A percentile compares a stretch with the other conserved stretches of the same genome.
phyloP scores from a whole-genome alignment of 176 grass and related monocot species.

The Rhipidocladum racemiflorum region DNA sequence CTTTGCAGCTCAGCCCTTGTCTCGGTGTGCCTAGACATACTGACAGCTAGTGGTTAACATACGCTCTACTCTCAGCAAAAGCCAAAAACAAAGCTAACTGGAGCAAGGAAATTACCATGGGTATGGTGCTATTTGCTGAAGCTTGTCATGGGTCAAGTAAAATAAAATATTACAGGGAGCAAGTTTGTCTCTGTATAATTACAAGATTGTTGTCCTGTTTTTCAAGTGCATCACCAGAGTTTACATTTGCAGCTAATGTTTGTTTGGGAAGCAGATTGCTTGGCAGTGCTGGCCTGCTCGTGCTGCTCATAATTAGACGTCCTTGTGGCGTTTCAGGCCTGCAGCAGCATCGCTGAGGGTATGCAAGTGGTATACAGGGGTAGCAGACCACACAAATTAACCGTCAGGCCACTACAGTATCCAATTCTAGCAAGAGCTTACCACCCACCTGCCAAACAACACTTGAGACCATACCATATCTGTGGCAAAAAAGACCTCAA shows the following conservation, averaged over 20 bases:
- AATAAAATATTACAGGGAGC: not conserved
- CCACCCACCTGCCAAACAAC: not conserved
- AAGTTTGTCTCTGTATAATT: not conserved
- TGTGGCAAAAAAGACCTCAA: not conserved
- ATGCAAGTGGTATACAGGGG: not conserved
- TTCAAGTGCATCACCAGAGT: not conserved
- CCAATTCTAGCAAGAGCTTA: not conserved
- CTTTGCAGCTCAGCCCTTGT: not conserved
- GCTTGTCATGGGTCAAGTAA: not conserved
- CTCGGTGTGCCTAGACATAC: not conserved
- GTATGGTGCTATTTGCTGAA: not conserved
- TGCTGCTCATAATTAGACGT: not conserved
- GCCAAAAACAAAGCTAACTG: not conserved
- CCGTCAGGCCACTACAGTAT: not conserved
- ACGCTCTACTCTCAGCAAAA: not conserved
- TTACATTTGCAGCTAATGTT: not conserved
- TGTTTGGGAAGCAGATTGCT: not conserved
- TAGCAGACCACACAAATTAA: not conserved
- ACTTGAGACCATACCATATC: not conserved
- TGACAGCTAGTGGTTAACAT: not conserved
- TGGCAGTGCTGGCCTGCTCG: not conserved
- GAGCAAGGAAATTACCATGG: not conserved
- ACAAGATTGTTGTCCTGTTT: not conserved
- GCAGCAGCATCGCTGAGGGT: not conserved
- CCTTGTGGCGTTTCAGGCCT: not conserved